These are phyloP conservation scores for Fraxinus albicans DNA, from an alignment of 305 asterid genomes.

Conservation along the genomic window DNA sequence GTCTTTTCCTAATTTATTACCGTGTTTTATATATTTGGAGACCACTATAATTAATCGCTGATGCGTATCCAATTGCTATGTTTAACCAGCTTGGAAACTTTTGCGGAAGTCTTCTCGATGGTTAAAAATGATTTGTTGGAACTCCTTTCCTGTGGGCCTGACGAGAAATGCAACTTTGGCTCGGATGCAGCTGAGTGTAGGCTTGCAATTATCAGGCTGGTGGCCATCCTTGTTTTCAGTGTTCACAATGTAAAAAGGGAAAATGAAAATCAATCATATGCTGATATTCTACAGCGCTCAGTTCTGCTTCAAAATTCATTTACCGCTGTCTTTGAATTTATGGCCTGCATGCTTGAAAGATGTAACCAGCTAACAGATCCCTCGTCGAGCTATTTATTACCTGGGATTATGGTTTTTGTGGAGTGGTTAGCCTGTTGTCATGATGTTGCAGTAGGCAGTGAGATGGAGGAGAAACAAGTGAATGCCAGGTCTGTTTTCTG, in stretches of 20 bases:
- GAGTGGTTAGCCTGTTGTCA: slow-evolving; percentile 92
- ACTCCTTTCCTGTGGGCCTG: slow-evolving; percentile 71
- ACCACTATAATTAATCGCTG: slow-evolving; percentile 23
- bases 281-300: slow-evolving; percentile 89
- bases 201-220: slow-evolving; percentile 68
- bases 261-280: slow-evolving; percentile 84
- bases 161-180: slow-evolving; percentile 73
- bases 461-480: slow-evolving; percentile 74
- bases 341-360: slow-evolving; percentile 78
- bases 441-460: slow-evolving; percentile 76
- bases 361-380: slow-evolving; percentile 78
- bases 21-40: not conserved
- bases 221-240: slow-evolving; percentile 74
- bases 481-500: slow-evolving; percentile 75
- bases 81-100: slow-evolving; percentile 79
- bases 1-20: slow-evolving; percentile 39
- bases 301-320: slow-evolving; percentile 88
- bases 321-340: slow-evolving; percentile 75
- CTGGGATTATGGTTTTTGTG: slow-evolving; percentile 86
- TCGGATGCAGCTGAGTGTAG: slow-evolving; percentile 71
- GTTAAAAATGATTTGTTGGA: slow-evolving; percentile 66
- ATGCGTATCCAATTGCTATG: slow-evolving; percentile 23
- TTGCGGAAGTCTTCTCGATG: slow-evolving; percentile 61
- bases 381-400: slow-evolving; percentile 70
- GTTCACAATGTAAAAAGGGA: slow-evolving; percentile 80